Evolutionary conservation across 2,329 filamentous ascomycete species (phyloP).

Genomic region (Didymosphaeria variabile): DNA sequence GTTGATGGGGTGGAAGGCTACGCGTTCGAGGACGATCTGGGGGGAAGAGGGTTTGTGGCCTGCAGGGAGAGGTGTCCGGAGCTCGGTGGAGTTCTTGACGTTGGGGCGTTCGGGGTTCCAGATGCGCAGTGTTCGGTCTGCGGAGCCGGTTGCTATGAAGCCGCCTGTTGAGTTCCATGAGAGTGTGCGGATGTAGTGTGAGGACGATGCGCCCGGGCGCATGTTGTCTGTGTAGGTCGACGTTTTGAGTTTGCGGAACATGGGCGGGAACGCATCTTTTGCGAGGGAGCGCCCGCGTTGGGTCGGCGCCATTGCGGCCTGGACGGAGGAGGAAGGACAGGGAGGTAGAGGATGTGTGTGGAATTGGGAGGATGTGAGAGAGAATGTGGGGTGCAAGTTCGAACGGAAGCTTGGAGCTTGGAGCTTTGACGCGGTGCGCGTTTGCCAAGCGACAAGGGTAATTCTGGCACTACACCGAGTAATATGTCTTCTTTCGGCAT

Average conservation of each 20-base stretch:
- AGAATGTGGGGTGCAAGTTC: neutral
- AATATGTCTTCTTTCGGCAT: no score
- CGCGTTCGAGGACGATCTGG: constrained; percentile 68
- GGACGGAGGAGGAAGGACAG: neutral
- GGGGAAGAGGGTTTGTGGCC: constrained; percentile 7
- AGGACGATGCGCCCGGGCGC: constrained; percentile 43
- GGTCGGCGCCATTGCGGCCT: constrained; percentile 46
- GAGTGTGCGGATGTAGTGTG: constrained; percentile 70
- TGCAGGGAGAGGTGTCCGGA: constrained; percentile 67
- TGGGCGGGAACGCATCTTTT: constrained; percentile 73
- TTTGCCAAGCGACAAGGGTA: neutral
- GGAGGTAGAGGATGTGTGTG: neutral
- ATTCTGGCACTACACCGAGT: neutral
- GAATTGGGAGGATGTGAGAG: neutral
- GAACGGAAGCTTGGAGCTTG: neutral
- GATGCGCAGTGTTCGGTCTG: constrained; percentile 75
- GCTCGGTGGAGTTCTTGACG: constrained; percentile 77
- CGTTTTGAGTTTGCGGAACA: constrained; percentile 74
- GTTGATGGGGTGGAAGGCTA: constrained; percentile 79
- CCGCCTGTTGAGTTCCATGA: constrained; percentile 89
- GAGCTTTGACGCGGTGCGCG: neutral
- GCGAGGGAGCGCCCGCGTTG: constrained; percentile 65
- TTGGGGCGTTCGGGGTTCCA: constrained; percentile 83
- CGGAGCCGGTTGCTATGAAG: constrained; percentile 81
- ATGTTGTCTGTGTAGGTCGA: constrained; percentile 67